Base-by-base conservation (phyloP, 208 protist species). In the Trypanosoma melophagium region DNA sequence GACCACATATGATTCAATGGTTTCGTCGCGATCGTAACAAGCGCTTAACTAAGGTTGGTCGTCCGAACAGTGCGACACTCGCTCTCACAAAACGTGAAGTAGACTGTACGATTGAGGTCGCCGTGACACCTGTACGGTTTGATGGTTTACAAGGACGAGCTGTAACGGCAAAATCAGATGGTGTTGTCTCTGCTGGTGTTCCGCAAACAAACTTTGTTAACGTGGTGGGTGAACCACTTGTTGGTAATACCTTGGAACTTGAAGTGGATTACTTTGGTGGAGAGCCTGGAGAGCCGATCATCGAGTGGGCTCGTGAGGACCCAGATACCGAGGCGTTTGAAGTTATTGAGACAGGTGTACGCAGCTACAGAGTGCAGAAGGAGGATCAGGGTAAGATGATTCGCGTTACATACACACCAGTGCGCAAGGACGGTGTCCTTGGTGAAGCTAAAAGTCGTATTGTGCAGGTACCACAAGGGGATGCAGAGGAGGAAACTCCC, bases 1-100 rank as follows among this genome's bases (percentile, higher is more conserved):
- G 94, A 24, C 65, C 76, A 19, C 86, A 92, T 69, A 77, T 89
- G 69, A 86, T 93, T 66, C 84, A 96, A 76, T 97, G 93, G 94
- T 95, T 93, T 80, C 87, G 89, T 67, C 81, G 79, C 41, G 77
- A 89, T 63, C 71, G 61, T 45, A 51, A 60, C 55, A 64, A 70
- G 47, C 72, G 77, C 66, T 72, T 68, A 38, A 73, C 80, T 50
- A 86, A 84, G 75, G 85, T 84, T 60, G 91, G 88, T 31, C 71
- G 79, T 24, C 68, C 83, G 40, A 94, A 94, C 82, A 88, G 76
- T 80, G 68, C 61, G 49, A 84, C 69, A 49, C 75, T 89, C 49
- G 83, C 80, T 17, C 73, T 94, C 52, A 84, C 81, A 44, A 66
- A 62, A 22, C 80, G 84, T 68, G 93, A 97, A 41, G 84, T 97